Percentiles rank a stretch among this genome's conserved stretches.
phyloP scores from a whole-genome alignment of 140 eudicot species.

The Bidens hawaiensis region DNA sequence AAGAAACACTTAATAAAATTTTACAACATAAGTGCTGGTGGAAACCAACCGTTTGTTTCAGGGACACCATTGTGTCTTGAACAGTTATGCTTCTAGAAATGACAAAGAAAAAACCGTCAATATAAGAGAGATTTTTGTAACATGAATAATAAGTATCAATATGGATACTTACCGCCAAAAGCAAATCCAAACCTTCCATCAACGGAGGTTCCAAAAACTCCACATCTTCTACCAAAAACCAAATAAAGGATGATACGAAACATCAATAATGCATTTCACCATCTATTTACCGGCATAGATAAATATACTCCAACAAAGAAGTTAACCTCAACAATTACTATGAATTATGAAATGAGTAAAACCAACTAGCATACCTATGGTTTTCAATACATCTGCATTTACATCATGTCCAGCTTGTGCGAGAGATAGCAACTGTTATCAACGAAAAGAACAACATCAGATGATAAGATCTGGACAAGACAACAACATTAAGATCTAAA shows the following conservation, averaged over 20 bases:
- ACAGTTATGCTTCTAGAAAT: slow-evolving; percentile 39
- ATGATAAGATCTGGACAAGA: background rate
- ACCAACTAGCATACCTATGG: slow-evolving; percentile 36
- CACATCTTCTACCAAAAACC: slow-evolving; percentile 22
- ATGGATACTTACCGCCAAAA: slow-evolving; percentile 46
- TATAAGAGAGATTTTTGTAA: background rate
- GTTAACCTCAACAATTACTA: too few relatives aligned
- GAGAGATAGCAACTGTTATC: slow-evolving; percentile 58
- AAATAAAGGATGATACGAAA: background rate
- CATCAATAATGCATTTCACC: background rate
- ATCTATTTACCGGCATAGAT: background rate
- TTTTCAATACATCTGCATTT: slow-evolving; percentile 43
- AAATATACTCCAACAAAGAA: background rate
- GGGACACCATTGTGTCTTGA: slow-evolving; percentile 31
- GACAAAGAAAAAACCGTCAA: background rate
- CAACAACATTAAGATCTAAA: too few relatives aligned
- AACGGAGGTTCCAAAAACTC: slow-evolving; percentile 53
- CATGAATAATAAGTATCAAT: background rate
- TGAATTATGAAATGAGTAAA: too few relatives aligned
- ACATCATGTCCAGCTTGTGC: slow-evolving; percentile 87
- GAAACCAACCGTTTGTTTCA: slow-evolving; percentile 55
- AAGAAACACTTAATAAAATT: background rate
- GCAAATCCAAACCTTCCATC: slow-evolving; percentile 75
- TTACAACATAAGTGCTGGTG: background rate
- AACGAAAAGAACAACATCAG: background rate